Evolutionary conservation across 1,284 basidiomycete species (phyloP).

Genomic region (Ceratorhiza oryzae-sativae): DNA sequence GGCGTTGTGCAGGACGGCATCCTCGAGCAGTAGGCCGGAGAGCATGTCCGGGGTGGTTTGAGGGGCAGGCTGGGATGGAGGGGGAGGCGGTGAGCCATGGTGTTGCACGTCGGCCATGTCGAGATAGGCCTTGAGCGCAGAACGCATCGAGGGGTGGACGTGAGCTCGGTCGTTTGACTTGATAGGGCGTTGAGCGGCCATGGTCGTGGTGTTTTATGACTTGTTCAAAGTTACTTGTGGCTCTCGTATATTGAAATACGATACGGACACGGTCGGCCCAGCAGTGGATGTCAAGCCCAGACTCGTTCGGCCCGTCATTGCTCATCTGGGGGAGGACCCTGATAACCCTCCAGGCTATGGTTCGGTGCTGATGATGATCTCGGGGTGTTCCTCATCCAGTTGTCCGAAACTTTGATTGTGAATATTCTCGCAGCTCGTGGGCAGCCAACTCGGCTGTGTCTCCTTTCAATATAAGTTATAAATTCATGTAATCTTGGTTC

Average conservation of each 20-base stretch:
- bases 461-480: too few species aligned
- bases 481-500: too few species aligned
- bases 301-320: neutral
- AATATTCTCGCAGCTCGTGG: too few species aligned
- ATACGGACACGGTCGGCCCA: neutral
- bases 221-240: neutral
- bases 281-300: neutral
- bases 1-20: conserved; percentile 43
- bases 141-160: conserved; percentile 26
- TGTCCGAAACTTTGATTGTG: too few species aligned
- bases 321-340: neutral
- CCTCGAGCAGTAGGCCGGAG: conserved; percentile 43
- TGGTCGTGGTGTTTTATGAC: neutral
- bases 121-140: conserved; percentile 22
- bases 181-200: conserved; percentile 8
- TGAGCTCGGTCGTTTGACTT: conserved; percentile 4
- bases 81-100: neutral
- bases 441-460: too few species aligned
- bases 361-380: neutral
- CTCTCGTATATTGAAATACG: neutral
- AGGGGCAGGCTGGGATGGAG: neutral
- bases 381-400: neutral
- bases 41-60: conserved; percentile 42
- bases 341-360: neutral
- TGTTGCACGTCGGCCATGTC: neutral